Base-by-base conservation (phyloP, 495 filamentous ascomycete species). In the Aspergillus diversus region DNA sequence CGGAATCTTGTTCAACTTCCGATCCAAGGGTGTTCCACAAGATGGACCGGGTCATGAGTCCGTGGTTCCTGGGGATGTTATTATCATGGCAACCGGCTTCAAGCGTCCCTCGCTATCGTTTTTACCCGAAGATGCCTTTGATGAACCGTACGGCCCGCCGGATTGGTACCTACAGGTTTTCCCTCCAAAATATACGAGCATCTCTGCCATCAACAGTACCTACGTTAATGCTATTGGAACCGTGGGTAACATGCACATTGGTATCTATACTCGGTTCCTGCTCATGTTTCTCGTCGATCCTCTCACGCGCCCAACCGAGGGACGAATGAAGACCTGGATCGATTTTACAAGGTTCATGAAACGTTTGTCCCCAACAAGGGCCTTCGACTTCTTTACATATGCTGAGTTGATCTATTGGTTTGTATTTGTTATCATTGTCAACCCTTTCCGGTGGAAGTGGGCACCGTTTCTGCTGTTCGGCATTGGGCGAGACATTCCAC, bases 131-230 rank as follows among this genome's bases (percentile, higher is more conserved):
- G 81, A 89, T 9, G 86, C 81, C 55, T 93, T 93, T 72, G 75
- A 86, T 21, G 80, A 89, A 58, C 84, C 88, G 5, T 93, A 94
- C 69, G 77, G 76, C 5, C 90, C 91, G 7, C 92, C 92, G 0
- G 93, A 91, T 70, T 95, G 92, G 92, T 96, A 93, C 65, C 81
- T 94, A 1, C 90, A 92, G 71, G 88, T 89, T 0, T 95, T 96
- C 73, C 92, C 92, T 43, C 77, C 78, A 51, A 75, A 79, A 43
- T 79, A 79, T 63, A 81, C 85, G 3, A 84, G 83, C 49, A 81
- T 94, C 31, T 91, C 87, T 61, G 87, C 85, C 66, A 92, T 90
- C 77, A 96, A 96, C 71, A 92, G 86, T 78, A 94, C 91, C 0
- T 95, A 93, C 59, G 79, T 93, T 42, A 87, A 89, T 59, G 91